Base-by-base conservation (phyloP, 495 filamentous ascomycete species). In the Tetracladium setigerum region DNA sequence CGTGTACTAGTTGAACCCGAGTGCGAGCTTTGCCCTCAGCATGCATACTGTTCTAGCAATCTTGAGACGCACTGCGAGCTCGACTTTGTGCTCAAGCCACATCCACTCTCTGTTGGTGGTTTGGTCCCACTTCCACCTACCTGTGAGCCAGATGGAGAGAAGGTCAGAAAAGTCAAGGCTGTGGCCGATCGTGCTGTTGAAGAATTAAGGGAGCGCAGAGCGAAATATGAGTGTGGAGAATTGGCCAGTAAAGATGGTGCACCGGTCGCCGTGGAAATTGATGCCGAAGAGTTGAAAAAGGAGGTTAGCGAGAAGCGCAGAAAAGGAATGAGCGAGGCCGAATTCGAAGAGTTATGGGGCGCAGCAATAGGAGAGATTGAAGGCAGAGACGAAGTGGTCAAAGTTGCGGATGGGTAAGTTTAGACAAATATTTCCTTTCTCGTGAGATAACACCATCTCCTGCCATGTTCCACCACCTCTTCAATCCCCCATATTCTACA, bases 131-230 rank as follows among this genome's bases (percentile, higher is more conserved):
- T 97, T 22, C 78, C 91, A 1, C 91, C 92, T 11, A 88, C 84
- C n/a, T 98, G 92, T 61, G 91, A 95, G 62, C 83, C 94, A 1
- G 94, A 98, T 61, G 86, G 89, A 41, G 87, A 91, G 61, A 96
- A 95, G 59, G 86, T 83, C 15, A 83, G 89, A 39, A 80, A 82
- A 19, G 87, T 96, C 37, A 84, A 88, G 57, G 78, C 82, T 32
- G 88, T 98, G 18, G 88, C 88, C 4, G 83, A 97, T 64, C 83
- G 81, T 57, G 89, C 88, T 2, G 78, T 97, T 10, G 87, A 95
- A 57, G 84, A 92, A 53, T 74, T 98, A 42, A 76, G 94, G 34
- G 83, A 95, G 45, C 80, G 86, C 33, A 76, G 84, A 48, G 92
- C 92, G 45, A 84, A 89, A 59, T 95, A 78, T 53, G 91, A 97